phyloP scores from a whole-genome alignment of 768 basidiomycete genomes.

The Gautieria morchelliformis region DNA sequence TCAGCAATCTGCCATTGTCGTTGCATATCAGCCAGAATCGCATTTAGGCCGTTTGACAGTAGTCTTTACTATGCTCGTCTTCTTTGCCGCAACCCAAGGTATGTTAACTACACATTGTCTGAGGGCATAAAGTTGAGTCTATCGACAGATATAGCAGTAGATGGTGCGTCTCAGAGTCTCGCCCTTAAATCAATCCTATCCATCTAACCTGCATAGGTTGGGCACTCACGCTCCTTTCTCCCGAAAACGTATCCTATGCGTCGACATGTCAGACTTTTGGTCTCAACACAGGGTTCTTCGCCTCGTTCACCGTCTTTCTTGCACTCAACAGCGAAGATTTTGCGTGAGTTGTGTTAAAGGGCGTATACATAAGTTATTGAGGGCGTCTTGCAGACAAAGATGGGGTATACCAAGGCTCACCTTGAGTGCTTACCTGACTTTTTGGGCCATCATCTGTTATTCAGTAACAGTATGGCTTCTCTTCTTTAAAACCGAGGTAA shows the following conservation, averaged over 20 bases:
- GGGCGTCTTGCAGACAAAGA: constrained; percentile 36
- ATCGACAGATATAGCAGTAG: constrained; percentile 84
- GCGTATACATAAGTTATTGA: background rate
- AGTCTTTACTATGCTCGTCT: constrained; percentile 81
- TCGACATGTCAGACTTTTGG: constrained; percentile 98
- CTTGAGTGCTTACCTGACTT: constrained; percentile 71
- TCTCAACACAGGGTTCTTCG: constrained; percentile 89
- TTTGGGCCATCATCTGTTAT: constrained; percentile 78
- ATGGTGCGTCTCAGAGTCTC: constrained; percentile 46
- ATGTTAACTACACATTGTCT: constrained; percentile 12
- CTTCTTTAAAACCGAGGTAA: constrained; percentile 82
- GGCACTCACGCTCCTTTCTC: constrained; percentile 79
- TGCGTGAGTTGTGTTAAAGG: constrained; percentile 38
- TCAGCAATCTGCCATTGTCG: constrained; percentile 7
- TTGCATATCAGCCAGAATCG: constrained; percentile 56
- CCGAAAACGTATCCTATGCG: constrained; percentile 90
- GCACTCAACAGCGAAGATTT: constrained; percentile 95
- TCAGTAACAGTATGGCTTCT: constrained; percentile 81
- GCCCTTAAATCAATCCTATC: constrained; percentile 28
- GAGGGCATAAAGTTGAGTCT: background rate
- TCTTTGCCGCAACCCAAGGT: constrained; percentile 98
- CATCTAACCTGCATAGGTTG: constrained; percentile 41
- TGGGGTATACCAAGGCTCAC: constrained; percentile 71
- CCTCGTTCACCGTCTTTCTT: constrained; percentile 94
- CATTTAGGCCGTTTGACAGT: constrained; percentile 70